Percentiles rank a stretch among this genome's conserved stretches.
These are phyloP conservation scores for Coemansia sp. DNA, from an alignment of 192 early-diverging fungal species.

Conservation along the genomic window DNA sequence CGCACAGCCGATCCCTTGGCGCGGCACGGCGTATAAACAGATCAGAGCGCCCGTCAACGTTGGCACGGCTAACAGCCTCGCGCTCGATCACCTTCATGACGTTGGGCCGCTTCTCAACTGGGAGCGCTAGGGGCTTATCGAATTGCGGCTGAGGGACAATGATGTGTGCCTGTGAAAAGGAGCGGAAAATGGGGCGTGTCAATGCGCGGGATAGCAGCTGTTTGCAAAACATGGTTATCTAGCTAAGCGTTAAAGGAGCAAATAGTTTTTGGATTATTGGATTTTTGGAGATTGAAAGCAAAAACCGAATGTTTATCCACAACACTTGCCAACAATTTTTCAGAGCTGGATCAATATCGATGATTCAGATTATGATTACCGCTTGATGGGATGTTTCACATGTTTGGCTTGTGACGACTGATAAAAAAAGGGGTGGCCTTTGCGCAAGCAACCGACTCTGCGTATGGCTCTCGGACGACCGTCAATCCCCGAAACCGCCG, in stretches of 20 bases:
- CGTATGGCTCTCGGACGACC: neutral
- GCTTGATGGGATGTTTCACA: neutral
- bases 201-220: neutral
- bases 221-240: neutral
- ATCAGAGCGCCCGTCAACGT: constrained; percentile 58
- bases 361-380: neutral
- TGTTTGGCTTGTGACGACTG: neutral
- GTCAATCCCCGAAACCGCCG: neutral
- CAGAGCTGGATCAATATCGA: neutral
- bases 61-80: constrained; percentile 58
- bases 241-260: neutral
- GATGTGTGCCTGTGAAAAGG: constrained; percentile 4
- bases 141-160: constrained; percentile 54
- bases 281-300: neutral
- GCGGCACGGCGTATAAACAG: constrained; percentile 63
- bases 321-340: neutral
- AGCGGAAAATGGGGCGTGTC: neutral
- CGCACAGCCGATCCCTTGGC: constrained; percentile 55
- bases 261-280: neutral
- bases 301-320: neutral
- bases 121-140: constrained; percentile 35
- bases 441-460: neutral
- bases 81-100: constrained; percentile 66
- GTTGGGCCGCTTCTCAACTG: constrained; percentile 53
- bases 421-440: neutral